phyloP scores from a whole-genome alignment of 2,329 filamentous ascomycete genomes.

The Cytospora piceicola region DNA sequence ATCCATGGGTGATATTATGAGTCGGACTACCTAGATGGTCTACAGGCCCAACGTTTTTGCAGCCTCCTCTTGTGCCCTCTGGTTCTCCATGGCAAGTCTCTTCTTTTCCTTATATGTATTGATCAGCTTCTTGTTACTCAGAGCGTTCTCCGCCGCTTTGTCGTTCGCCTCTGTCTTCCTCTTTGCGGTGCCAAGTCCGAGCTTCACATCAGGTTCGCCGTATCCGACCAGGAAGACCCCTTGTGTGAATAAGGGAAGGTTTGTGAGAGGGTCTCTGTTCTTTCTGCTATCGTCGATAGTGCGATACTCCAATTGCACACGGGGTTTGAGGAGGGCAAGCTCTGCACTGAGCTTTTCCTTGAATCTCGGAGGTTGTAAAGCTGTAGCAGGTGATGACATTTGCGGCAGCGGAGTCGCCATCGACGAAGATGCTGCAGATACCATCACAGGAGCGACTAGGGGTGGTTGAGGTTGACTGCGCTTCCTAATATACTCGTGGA shows the following conservation, averaged over 20 bases:
- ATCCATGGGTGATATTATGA: not conserved
- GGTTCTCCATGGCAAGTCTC: slow-evolving; percentile 28
- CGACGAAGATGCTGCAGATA: slow-evolving; percentile 50
- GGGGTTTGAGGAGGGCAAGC: slow-evolving; percentile 19
- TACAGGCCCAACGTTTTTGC: slow-evolving; percentile 26
- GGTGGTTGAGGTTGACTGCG: slow-evolving; percentile 8
- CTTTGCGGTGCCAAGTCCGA: slow-evolving; percentile 66
- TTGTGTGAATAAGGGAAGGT: slow-evolving; percentile 63
- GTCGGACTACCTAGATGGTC: not conserved
- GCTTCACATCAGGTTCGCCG: slow-evolving; percentile 60
- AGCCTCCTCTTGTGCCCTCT: slow-evolving; percentile 22
- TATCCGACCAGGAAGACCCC: slow-evolving; percentile 70
- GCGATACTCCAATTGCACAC: slow-evolving; percentile 28
- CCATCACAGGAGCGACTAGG: slow-evolving; percentile 27
- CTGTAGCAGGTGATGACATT: not conserved
- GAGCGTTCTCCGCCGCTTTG: slow-evolving; percentile 65
- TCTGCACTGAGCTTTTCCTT: slow-evolving; percentile 54
- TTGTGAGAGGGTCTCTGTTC: slow-evolving; percentile 57
- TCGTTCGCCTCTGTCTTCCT: slow-evolving; percentile 72
- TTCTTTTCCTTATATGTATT: slow-evolving; percentile 54
- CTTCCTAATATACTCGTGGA: slow-evolving; percentile 58
- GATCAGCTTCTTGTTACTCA: slow-evolving; percentile 69
- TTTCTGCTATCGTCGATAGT: slow-evolving; percentile 45
- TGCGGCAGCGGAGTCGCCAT: slow-evolving; percentile 40
- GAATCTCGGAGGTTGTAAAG: not conserved